A percentile compares a stretch with the other conserved stretches of the same genome.
These are phyloP conservation scores for Hygrocybe punicea DNA, from an alignment of 768 basidiomycete genomes.

Conservation along the genomic window DNA sequence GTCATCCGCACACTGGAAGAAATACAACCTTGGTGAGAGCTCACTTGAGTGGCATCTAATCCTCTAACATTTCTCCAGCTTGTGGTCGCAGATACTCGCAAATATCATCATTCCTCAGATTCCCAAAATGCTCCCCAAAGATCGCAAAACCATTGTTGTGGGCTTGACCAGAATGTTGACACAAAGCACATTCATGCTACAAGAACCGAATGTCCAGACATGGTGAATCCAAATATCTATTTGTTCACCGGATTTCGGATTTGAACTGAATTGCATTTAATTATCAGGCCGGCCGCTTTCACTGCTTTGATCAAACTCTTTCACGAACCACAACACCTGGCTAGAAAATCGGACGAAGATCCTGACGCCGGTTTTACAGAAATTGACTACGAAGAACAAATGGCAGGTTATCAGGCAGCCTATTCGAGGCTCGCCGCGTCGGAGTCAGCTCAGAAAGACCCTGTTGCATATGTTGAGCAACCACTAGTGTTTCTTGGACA, in stretches of 20 bases:
- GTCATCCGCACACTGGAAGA: conserved; percentile 74
- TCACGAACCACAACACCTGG: conserved; percentile 70
- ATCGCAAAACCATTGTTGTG: conserved; percentile 80
- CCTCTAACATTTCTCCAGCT: conserved; percentile 24
- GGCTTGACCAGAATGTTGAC: conserved; percentile 79
- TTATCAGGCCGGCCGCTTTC: conserved; percentile 75
- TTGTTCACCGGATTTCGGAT: not conserved
- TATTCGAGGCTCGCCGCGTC: conserved; percentile 89
- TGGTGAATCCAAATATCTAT: conserved; percentile 49
- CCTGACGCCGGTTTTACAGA: conserved; percentile 58
- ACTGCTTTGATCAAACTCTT: conserved; percentile 73
- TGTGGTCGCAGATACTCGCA: conserved; percentile 77
- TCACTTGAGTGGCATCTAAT: not conserved
- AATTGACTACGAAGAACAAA: conserved; percentile 88
- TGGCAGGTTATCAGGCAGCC: conserved; percentile 88
- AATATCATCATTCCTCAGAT: conserved; percentile 79
- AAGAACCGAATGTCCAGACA: conserved; percentile 53
- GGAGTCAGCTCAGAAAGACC: conserved; percentile 55
- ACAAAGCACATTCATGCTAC: conserved; percentile 65
- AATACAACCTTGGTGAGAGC: conserved; percentile 76
- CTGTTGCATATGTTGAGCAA: conserved; percentile 56
- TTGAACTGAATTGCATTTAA: not conserved
- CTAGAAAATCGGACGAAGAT: conserved; percentile 43
- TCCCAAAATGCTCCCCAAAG: conserved; percentile 74
- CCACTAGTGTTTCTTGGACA: conserved; percentile 53